A percentile compares a stretch with the other conserved stretches of the same genome.
Conservation (phyloP, 257 asterid genomes). For the Anisodus acutangulus region DNA sequence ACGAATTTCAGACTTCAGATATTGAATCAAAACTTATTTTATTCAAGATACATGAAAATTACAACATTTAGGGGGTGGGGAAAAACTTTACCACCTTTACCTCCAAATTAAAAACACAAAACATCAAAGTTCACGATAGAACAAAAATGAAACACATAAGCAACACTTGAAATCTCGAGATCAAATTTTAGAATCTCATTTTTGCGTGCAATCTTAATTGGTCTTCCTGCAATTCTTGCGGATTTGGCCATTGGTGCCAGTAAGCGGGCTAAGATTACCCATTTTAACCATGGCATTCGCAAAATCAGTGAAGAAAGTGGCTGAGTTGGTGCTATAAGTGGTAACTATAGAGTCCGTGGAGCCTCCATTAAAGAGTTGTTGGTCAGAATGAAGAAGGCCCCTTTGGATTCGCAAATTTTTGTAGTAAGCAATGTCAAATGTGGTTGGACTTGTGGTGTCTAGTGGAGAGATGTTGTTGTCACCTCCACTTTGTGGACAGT, state of each 20-base stretch:
- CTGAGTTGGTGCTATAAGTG: not conserved
- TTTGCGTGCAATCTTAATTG: not conserved
- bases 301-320: not conserved
- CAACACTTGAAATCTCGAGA: not conserved
- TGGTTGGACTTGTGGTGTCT: not conserved
- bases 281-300: constrained; percentile 22
- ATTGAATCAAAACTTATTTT: too few relatives aligned
- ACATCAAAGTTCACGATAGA: not conserved
- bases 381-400: constrained; percentile 24
- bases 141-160: not conserved
- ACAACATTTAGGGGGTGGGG: not conserved
- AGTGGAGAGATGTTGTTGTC: not conserved
- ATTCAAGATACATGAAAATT: too few relatives aligned
- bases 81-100: constrained; percentile 19
- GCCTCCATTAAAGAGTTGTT: not conserved
- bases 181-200: not conserved
- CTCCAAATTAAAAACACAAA: constrained; percentile 16
- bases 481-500: constrained; percentile 14
- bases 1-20: too few relatives aligned
- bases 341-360: constrained; percentile 8
- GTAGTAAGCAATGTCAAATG: not conserved
- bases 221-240: constrained; percentile 16
- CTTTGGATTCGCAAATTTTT: not conserved
- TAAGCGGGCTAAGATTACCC: constrained; percentile 27
- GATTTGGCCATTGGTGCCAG: not conserved